Percentiles rank a stretch among this genome's conserved stretches.
Evolutionary conservation across 768 basidiomycete genomes (phyloP).

Genomic region (Trichaptum fuscoviolaceum): DNA sequence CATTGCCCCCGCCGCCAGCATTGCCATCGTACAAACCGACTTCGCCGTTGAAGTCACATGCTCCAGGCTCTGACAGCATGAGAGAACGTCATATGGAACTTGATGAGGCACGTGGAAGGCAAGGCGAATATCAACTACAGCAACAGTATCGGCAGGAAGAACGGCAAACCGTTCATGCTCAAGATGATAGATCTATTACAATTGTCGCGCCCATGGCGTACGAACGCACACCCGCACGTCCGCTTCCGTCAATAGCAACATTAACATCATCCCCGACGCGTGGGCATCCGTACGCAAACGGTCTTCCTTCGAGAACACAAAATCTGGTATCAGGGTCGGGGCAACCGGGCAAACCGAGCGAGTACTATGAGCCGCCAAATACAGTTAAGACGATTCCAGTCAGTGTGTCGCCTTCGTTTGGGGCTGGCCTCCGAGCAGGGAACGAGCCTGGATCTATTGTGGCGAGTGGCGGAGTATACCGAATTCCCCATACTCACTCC

Average conservation of each 20-base stretch:
- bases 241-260: background rate
- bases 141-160: background rate
- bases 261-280: background rate
- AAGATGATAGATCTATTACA: background rate
- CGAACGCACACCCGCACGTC: background rate
- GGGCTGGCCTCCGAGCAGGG: too few relatives aligned
- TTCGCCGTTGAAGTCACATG: background rate
- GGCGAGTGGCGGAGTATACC: background rate
- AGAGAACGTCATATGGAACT: background rate
- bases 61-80: background rate
- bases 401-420: background rate
- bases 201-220: background rate
- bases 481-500: background rate
- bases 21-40: background rate
- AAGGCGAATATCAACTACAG: background rate
- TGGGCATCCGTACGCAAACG: background rate
- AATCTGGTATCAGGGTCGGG: background rate
- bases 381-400: background rate
- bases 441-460: background rate
- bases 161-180: background rate
- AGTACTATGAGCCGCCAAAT: background rate
- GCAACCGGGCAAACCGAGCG: background rate
- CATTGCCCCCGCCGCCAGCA: background rate
- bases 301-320: background rate
- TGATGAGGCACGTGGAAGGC: background rate